Evolutionary conservation across 306 rosid species (phyloP).

Genomic region (Lupinus albus): DNA sequence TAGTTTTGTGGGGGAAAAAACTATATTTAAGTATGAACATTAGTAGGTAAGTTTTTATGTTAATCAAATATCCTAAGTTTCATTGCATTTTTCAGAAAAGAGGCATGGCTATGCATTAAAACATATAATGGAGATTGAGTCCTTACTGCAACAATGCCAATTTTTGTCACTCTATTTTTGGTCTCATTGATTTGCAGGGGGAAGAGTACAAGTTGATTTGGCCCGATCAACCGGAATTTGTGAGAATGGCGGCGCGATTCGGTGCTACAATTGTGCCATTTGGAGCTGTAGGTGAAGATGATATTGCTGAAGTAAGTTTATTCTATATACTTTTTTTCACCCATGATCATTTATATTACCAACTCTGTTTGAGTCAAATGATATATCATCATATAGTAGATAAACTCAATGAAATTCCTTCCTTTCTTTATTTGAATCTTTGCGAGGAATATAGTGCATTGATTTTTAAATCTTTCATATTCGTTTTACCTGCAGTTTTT

Average conservation of each 20-base stretch:
- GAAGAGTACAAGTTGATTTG: conserved; percentile 84
- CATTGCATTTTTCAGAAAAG: background rate
- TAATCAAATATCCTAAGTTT: background rate
- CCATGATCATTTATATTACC: background rate
- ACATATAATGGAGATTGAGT: conserved; percentile 1
- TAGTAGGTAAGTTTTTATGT: background rate
- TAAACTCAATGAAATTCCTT: background rate
- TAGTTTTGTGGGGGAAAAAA: background rate
- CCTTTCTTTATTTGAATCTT: background rate
- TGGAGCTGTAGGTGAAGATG: conserved; percentile 96
- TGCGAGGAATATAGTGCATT: conserved; percentile 21
- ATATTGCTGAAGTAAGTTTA: conserved; percentile 60
- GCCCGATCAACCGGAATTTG: conserved; percentile 87
- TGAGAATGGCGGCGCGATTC: conserved; percentile 93
- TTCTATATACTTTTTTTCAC: background rate
- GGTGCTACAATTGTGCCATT: conserved; percentile 97
- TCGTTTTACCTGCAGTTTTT: too few species aligned
- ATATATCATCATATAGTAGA: background rate
- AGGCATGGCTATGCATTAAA: conserved; percentile 3
- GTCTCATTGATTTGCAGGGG: conserved; percentile 55
- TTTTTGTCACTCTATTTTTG: too few species aligned
- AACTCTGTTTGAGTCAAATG: conserved; percentile 4
- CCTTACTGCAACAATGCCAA: background rate
- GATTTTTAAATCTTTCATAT: too few species aligned
- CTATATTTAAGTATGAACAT: background rate